phyloP scores from a whole-genome alignment of 495 filamentous ascomycete genomes.

The Xylaria grammica region DNA sequence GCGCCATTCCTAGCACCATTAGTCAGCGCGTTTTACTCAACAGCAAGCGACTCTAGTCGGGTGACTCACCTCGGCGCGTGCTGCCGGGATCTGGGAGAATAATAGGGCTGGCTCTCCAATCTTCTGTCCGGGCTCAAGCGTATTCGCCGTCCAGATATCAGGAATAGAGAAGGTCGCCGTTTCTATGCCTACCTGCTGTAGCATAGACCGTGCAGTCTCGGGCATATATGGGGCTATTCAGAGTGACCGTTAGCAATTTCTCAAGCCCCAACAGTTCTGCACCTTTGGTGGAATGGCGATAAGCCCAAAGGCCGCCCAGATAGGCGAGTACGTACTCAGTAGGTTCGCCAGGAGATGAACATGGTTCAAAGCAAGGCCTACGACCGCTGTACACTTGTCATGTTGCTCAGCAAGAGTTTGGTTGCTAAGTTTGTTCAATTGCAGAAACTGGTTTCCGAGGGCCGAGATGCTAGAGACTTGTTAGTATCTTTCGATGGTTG shows the following conservation, averaged over 20 bases:
- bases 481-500: not conserved
- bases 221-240: conserved; percentile 17
- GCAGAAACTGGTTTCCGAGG: conserved; percentile 10
- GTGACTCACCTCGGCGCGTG: conserved; percentile 63
- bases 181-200: conserved; percentile 48
- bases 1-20: conserved; percentile 66
- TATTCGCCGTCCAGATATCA: conserved; percentile 61
- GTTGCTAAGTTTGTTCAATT: conserved; percentile 12
- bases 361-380: conserved; percentile 13
- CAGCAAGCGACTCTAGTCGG: too few species aligned
- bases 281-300: too few species aligned
- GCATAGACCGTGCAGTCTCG: conserved; percentile 14
- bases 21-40: not conserved
- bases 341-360: conserved; percentile 18
- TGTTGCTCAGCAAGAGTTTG: conserved; percentile 5
- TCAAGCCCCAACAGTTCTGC: too few species aligned
- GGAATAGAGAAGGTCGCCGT: conserved; percentile 83
- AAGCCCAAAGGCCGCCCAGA: not conserved
- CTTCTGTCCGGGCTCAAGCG: conserved; percentile 74
- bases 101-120: conserved; percentile 83
- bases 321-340: not conserved
- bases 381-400: not conserved
- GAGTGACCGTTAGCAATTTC: not conserved
- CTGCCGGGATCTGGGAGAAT: conserved; percentile 81
- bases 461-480: not conserved